phyloP scores from a whole-genome alignment of 345 rosid species.

The Syzygium aqueum region DNA sequence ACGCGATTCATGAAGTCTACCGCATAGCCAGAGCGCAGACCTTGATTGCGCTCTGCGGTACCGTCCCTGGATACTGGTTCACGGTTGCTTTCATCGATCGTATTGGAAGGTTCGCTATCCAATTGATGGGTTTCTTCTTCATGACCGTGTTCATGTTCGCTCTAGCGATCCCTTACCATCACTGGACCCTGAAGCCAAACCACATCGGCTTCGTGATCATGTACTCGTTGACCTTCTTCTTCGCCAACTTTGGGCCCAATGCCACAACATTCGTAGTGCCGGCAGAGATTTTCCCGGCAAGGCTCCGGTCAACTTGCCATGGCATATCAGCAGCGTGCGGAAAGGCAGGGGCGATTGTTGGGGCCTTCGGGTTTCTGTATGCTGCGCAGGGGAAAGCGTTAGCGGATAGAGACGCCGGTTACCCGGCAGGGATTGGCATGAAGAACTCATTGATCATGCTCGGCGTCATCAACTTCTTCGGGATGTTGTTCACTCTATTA shows the following conservation, averaged over 20 bases:
- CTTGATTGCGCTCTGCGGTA: constrained; percentile 46
- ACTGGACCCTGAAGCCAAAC: constrained; percentile 35
- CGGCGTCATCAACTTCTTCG: constrained; percentile 35
- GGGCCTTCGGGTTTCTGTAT: constrained; percentile 51
- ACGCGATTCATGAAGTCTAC: constrained; percentile 39
- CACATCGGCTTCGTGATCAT: constrained; percentile 39
- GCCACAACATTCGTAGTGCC: constrained; percentile 55
- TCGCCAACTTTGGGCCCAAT: constrained; percentile 57
- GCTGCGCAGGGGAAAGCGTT: constrained; percentile 35
- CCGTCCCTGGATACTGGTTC: constrained; percentile 69
- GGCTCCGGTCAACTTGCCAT: constrained; percentile 57
- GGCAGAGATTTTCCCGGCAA: constrained; percentile 50
- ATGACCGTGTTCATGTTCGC: constrained; percentile 68
- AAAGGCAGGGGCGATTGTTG: constrained; percentile 47
- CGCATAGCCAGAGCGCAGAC: constrained; percentile 51
- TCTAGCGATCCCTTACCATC: constrained; percentile 54
- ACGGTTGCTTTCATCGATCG: constrained; percentile 45
- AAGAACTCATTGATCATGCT: constrained; percentile 38
- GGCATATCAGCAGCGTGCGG: constrained; percentile 57
- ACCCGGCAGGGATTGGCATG: constrained; percentile 55
- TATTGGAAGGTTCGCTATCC: constrained; percentile 47
- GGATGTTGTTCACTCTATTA: constrained; percentile 40
- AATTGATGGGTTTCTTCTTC: constrained; percentile 56
- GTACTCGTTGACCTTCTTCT: constrained; percentile 52
- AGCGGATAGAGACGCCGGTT: constrained; percentile 46